Evolutionary conservation across 306 rosid genomes (phyloP).

Genomic region (Mimosa pudica): DNA sequence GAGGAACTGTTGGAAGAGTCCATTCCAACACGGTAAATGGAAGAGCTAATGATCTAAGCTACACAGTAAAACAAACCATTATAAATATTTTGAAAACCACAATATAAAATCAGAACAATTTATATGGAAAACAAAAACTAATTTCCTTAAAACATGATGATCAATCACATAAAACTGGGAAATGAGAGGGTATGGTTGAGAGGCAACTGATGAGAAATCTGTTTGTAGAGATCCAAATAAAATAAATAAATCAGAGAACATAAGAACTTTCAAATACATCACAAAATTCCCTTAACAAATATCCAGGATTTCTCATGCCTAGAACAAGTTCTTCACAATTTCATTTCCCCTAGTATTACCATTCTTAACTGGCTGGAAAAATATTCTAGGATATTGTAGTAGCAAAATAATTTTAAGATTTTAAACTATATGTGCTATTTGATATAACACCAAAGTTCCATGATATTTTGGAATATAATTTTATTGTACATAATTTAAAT

Average conservation of each 20-base stretch:
- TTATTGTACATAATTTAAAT: too few species aligned
- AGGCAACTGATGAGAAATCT: not conserved
- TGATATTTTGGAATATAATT: too few species aligned
- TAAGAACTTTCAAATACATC: not conserved
- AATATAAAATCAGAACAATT: slow-evolving; percentile 12
- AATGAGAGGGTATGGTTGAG: not conserved
- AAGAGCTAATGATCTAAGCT: slow-evolving; percentile 99
- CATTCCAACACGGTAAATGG: slow-evolving; percentile 99
- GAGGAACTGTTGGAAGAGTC: slow-evolving; percentile 96
- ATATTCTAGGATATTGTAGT: not conserved
- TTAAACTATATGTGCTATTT: too few species aligned
- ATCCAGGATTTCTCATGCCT: not conserved
- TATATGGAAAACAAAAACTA: slow-evolving; percentile 25
- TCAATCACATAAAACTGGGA: not conserved
- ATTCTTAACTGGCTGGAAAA: not conserved
- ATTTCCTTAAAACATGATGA: slow-evolving; percentile 21
- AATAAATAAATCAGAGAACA: not conserved
- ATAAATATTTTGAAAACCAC: slow-evolving; percentile 46
- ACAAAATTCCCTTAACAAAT: not conserved
- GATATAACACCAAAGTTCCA: too few species aligned
- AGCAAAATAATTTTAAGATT: not conserved
- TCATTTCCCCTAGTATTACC: not conserved
- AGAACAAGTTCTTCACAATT: not conserved
- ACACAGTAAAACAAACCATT: slow-evolving; percentile 66
- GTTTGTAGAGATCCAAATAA: not conserved